Evolutionary conservation across 169 alveolate genomes (phyloP), one percentile per base, ranked within the genome.

Genomic region (Neospora caninum): DNA sequence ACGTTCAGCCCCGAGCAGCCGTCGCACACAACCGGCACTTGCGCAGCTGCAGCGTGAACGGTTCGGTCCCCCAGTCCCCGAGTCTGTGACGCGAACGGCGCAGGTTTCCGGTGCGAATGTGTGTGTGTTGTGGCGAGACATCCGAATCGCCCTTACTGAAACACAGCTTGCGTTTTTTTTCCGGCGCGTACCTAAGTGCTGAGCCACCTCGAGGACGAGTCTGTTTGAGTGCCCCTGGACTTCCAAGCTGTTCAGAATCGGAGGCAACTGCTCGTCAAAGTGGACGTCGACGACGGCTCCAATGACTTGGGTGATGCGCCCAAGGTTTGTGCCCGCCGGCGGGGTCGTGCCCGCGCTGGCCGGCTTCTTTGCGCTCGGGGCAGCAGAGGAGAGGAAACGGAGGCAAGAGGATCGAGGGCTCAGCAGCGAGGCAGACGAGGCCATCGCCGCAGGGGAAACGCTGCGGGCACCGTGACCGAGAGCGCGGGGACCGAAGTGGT

Each of bases 231-330:
- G 97, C 41, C 73, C 69, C 94, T 97, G 96, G 67, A 98, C 99
- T 98, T 98, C 99, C 53, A 99, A 95, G 64, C 99, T 98, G 94
- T 99, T 98, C 95, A 98, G 96, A 86, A 99, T 98, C 27, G 99
- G 99, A 22, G 99, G 99, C 43, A 99, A 97, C 22, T 97, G 97
- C 49, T 98, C 99, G 38, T 98, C 99, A 96, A 99, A 99, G 86
- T 98, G 97, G 39, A 99, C 99, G 94, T 99, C 99, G 82, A 99
- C 99, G 93, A 99, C 99, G 91, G 99, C 99, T 43, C 99, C 99
- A 93, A 99, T 99, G 42, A 99, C 99, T 96, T 98, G 98, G 49
- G 99, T 97, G 43, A 99, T 97, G 91, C 97, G 96, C 29, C 99
- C 99, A 36, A 4, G 43, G 36, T 73, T 38, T 29, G 93, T 94